Evolutionary conservation across 2,329 filamentous ascomycete species (phyloP).

Genomic region (Mycosphaerelloides madeirae): DNA sequence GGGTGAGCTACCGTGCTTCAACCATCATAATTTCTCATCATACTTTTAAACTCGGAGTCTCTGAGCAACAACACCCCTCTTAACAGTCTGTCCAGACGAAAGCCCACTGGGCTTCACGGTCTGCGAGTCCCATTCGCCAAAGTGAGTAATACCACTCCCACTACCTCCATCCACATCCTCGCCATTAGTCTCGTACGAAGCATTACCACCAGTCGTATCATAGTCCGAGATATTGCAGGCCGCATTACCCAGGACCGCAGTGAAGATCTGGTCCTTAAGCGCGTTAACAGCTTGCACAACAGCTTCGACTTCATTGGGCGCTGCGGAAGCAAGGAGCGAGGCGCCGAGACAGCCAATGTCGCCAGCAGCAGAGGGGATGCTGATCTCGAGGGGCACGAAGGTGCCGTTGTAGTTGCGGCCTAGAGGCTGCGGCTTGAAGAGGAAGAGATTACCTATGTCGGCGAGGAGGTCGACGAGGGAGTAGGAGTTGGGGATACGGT

Average conservation of each 20-base stretch:
- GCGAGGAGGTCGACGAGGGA: conserved; percentile 17
- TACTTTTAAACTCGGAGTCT: too few relatives aligned
- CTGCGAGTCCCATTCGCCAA: conserved; percentile 14
- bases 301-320: conserved; percentile 11
- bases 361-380: conserved; percentile 6
- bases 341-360: conserved; percentile 14
- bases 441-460: conserved; percentile 17
- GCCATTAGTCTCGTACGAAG: conserved; percentile 2
- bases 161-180: conserved; percentile 14
- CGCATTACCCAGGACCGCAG: conserved; percentile 6
- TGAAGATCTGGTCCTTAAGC: conserved; percentile 14
- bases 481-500: conserved; percentile 17
- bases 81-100: conserved; percentile 6
- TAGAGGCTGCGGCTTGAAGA: conserved; percentile 11
- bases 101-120: conserved; percentile 11
- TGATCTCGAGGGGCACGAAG: conserved; percentile 16
- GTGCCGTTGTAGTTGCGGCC: conserved; percentile 12
- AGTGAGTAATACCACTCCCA: conserved; percentile 16
- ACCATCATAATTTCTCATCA: too few relatives aligned
- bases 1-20: too few relatives aligned
- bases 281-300: conserved; percentile 15
- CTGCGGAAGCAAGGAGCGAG: conserved; percentile 10
- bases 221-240: conserved; percentile 13
- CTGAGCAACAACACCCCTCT: too few relatives aligned
- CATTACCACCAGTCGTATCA: conserved; percentile 1